Evolutionary conservation across 768 basidiomycete genomes (phyloP).

Genomic region (Chlorophyllum brunneum): DNA sequence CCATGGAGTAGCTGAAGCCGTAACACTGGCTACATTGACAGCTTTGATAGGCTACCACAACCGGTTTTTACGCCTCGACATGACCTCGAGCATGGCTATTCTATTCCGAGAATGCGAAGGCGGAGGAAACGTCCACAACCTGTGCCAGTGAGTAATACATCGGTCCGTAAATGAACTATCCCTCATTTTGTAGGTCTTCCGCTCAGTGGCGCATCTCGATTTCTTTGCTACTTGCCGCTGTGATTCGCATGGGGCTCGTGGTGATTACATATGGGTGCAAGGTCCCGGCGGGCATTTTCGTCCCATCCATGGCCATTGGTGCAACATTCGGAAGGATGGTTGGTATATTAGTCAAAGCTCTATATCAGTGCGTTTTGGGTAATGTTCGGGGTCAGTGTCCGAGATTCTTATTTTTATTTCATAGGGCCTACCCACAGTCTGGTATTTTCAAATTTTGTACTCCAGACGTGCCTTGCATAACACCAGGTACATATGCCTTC

Average conservation of each 20-base stretch:
- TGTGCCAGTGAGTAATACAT: conserved; percentile 83
- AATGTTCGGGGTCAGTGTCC: neutral
- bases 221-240: conserved; percentile 86
- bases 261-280: conserved; percentile 94
- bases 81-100: conserved; percentile 95
- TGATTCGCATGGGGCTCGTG: conserved; percentile 83
- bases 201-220: conserved; percentile 95
- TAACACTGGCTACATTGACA: conserved; percentile 81
- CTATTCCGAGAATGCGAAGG: conserved; percentile 96
- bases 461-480: conserved; percentile 94
- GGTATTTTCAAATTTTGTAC: conserved; percentile 89
- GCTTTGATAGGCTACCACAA: conserved; percentile 94
- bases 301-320: conserved; percentile 98
- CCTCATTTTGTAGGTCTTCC: conserved; percentile 52
- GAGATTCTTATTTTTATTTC: conserved; percentile 7
- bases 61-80: conserved; percentile 91
- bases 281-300: conserved; percentile 97
- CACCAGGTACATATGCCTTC: conserved; percentile 97
- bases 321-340: conserved; percentile 97
- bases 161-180: neutral
- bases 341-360: conserved; percentile 92
- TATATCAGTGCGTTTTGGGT: conserved; percentile 61
- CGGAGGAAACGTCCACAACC: conserved; percentile 79
- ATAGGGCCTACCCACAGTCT: conserved; percentile 74
- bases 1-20: conserved; percentile 86